Conservation (phyloP, 1,139 yeast species). For the Casaregolazyma suthepensis region DNA sequence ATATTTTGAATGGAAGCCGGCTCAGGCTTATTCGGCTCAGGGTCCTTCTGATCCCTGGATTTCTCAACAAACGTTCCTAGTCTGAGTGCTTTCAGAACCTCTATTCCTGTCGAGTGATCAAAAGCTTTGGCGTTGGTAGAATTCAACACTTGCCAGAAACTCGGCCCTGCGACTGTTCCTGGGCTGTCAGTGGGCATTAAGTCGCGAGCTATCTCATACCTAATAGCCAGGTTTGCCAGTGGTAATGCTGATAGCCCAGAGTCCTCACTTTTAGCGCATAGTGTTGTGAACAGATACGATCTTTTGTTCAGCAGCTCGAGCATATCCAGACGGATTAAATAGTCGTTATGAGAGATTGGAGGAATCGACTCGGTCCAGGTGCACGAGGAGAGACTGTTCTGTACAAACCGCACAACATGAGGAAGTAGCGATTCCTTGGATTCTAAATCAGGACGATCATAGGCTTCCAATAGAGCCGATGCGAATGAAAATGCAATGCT, state of each 20-base stretch:
- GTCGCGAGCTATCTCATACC: slow-evolving; percentile 3
- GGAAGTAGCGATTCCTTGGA: not conserved
- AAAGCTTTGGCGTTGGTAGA: not conserved
- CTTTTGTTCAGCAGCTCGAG: not conserved
- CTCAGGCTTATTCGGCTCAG: not conserved
- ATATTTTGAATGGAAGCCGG: not conserved
- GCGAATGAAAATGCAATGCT: not conserved
- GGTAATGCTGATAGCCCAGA: not conserved
- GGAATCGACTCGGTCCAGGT: not conserved
- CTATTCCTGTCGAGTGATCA: not conserved
- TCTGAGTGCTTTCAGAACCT: slow-evolving; percentile 1
- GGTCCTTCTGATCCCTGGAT: not conserved
- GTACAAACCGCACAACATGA: not conserved
- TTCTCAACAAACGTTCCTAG: not conserved
- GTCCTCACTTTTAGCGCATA: not conserved
- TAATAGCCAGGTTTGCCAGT: not conserved
- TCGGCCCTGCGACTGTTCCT: not conserved
- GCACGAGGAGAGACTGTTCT: not conserved
- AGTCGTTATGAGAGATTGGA: not conserved
- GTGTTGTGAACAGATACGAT: not conserved
- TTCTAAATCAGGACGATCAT: not conserved
- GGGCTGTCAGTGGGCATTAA: not conserved
- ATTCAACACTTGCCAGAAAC: slow-evolving; percentile 2
- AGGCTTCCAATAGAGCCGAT: not conserved
- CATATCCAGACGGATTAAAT: slow-evolving; percentile 5